Evolutionary conservation across 2,329 filamentous ascomycete species (phyloP).

Genomic region (Apiospora kogelbergensis): DNA sequence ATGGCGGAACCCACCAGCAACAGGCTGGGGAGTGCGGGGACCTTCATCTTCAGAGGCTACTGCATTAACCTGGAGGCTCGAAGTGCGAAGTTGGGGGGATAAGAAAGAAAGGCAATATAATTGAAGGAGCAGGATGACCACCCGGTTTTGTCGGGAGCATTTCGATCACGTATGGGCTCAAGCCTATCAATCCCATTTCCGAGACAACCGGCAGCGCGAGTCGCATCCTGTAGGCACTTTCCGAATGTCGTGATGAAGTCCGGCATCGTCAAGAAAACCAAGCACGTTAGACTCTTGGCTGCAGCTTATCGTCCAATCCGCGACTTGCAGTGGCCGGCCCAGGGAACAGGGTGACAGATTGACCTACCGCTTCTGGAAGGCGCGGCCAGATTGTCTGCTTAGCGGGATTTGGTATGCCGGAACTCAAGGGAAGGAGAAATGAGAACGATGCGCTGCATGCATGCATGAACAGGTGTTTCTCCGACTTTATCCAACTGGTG

Average conservation of each 20-base stretch:
- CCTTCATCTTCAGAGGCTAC: neutral
- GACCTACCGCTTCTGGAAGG: conserved; percentile 1
- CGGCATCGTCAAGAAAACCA: neutral
- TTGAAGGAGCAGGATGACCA: neutral
- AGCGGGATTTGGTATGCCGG: neutral
- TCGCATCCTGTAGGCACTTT: neutral
- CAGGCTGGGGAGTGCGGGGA: neutral
- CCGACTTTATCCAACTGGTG: neutral
- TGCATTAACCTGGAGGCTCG: neutral
- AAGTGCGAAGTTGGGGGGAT: neutral
- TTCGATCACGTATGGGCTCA: neutral
- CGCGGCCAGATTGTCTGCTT: neutral
- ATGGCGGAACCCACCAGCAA: neutral
- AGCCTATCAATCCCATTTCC: neutral
- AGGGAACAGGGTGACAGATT: neutral
- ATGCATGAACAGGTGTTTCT: too few species aligned
- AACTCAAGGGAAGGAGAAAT: neutral
- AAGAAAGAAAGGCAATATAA: neutral
- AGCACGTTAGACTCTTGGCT: neutral
- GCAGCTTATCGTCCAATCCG: conserved; percentile 3
- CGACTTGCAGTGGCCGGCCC: neutral
- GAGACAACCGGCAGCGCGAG: neutral
- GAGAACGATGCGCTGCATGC: too few species aligned
- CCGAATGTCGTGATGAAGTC: neutral
- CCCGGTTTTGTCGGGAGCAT: neutral